Base-by-base conservation (phyloP, 495 filamentous ascomycete genomes). In the Darksidea phi region DNA sequence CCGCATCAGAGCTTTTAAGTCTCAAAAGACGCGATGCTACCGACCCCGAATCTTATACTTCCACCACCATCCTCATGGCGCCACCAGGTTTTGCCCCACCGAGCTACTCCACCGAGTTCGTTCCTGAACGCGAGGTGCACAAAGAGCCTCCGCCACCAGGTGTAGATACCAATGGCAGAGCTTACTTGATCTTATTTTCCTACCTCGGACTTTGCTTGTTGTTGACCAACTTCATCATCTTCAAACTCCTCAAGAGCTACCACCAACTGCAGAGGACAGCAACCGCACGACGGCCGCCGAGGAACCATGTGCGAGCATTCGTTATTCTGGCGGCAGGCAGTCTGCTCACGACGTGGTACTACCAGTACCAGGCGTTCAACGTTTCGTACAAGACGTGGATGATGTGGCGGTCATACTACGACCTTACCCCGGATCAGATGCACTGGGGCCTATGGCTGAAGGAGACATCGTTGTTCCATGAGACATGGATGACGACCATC, bases 401-500 rank as follows among this genome's bases (percentile, higher is more conserved):
- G 5, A 51, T 54, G 61, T 64, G 61, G 61, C 54, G 54, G 15
- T 56, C 34, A 5, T 52, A 42, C 42, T 59, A 60, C 37, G 49
- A 49, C 11, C 17, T 63, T 2, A n/a, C 3, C 4, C 34, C 42
- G 17, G 37, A 61, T 32, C 21, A 52, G 53, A 48, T 53, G 37
- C 58, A 66, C 26, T 66, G 56, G 63, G 63, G 63, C 6, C 23
- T 60, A 6, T 69, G 67, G 67, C 38, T 69, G 43, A 59, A 53
- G 18, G 52, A 69, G 12, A 67, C 63, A 6, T 56, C 59, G 45
- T 47, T 69, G 23, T 69, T 67, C 48, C 63, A 57, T 47, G 67
- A 69, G 47, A 63, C 67, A n/a, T 69, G 67, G 67, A 50, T 59
- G 46, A 67, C 46, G 12, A 59, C 63, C 10, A 51, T 69, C 17